phyloP scores from a whole-genome alignment of 2,329 filamentous ascomycete species.

The Xylaria sp. region DNA sequence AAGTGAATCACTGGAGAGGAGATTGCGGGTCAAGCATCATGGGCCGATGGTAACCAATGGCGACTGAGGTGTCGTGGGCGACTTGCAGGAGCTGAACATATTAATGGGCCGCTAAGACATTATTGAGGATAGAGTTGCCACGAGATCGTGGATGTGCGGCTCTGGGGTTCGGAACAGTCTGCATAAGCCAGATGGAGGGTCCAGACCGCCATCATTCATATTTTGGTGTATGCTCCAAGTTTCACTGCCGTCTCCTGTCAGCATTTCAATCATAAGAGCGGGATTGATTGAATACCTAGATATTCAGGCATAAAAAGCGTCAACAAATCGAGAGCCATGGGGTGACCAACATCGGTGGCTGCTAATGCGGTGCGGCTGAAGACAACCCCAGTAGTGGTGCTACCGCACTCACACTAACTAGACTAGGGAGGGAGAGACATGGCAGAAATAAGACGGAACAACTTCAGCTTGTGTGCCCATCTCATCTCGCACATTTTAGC shows the following conservation, averaged over 20 bases:
- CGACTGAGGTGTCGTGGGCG: constrained; percentile 36
- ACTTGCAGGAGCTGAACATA: constrained; percentile 53
- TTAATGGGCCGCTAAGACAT: constrained; percentile 41
- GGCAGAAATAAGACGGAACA: constrained; percentile 35
- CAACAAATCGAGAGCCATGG: background rate
- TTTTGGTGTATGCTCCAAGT: background rate
- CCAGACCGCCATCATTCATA: background rate
- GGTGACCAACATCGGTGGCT: background rate
- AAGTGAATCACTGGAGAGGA: constrained; percentile 33
- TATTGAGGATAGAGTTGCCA: constrained; percentile 41
- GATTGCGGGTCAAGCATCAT: constrained; percentile 45
- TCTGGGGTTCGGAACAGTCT: constrained; percentile 27
- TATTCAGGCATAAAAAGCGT: background rate
- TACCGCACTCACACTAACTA: constrained; percentile 1
- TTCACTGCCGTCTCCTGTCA: background rate
- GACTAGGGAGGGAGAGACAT: background rate
- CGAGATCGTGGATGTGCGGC: constrained; percentile 32
- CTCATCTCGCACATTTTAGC: background rate
- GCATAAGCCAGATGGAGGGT: constrained; percentile 15
- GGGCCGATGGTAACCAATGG: constrained; percentile 43
- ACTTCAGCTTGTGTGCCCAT: constrained; percentile 11
- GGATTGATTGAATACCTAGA: background rate
- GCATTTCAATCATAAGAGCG: background rate
- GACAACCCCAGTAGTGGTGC: background rate
- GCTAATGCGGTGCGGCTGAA: constrained; percentile 31